Evolutionary conservation across 2,329 filamentous ascomycete species (phyloP), one percentile per base, ranked within the genome.

Genomic region (Alternaria conjuncta): DNA sequence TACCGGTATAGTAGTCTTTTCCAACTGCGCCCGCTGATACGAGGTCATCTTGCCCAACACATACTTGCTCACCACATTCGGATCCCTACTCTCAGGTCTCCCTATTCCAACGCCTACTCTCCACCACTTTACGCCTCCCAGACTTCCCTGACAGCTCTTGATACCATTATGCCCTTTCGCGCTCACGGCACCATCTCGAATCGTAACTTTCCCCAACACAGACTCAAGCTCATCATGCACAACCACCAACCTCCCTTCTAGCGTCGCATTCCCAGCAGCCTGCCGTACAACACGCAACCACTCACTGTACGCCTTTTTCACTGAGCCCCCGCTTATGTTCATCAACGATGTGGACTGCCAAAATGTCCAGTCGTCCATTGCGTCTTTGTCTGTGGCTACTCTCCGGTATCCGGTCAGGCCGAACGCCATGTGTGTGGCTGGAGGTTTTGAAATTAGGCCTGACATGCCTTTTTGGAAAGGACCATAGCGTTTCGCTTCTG

Each of bases 151-250:
- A 56, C 74, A 70, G 66, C 79, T 82, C 76, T 84, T 85, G 56
- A 85, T 62, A 26, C 82, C 78, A 70, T 84, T 84, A 54, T 85
- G 82, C 0, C 83, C 81, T 63, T 77, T 79, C 10, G 81, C 77
- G 60, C 80, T 82, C 28, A 63, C 63, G 56, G 85, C 84, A 77
- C 91, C 93, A 23, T 85, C 84, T 60, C 86, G 86, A 6, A 92
- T 83, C 53, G 84, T 87, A 13, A 97, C 85, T 36, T 86, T 85
- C 0, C 94, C 94, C 2, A 94, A 75, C 3, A 86, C 82, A 45
- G 87, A 85, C 73, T 97, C 94, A 32, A 98, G 81, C 78, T 98
- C 95, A 78, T 98, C 95, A 78, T 98, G 94, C 20, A 98, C 83
- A 12, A 98, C 83, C 0, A 98, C 88, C 15, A 99, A 80, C 4